These are phyloP conservation scores for Rhodomyrtus psidioides DNA, from an alignment of 441 rosid species.

Conservation along the genomic window DNA sequence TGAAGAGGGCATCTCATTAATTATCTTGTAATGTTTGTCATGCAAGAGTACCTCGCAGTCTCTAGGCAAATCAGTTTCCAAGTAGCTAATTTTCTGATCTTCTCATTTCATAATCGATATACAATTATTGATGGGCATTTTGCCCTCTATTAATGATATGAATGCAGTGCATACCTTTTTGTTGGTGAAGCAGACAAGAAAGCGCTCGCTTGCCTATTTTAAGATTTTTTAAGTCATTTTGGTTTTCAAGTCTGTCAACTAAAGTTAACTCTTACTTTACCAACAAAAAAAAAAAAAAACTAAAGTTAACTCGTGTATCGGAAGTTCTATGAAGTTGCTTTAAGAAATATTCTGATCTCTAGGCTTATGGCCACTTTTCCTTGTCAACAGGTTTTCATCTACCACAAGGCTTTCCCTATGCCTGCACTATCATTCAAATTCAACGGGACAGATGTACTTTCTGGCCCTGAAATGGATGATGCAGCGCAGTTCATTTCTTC, in stretches of 20 bases:
- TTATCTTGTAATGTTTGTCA: not conserved
- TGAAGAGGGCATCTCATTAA: not conserved
- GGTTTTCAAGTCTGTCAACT: not conserved
- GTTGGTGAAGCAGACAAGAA: not conserved
- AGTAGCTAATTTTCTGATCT: not conserved
- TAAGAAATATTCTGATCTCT: not conserved
- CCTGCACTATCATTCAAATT: slow-evolving; percentile 84
- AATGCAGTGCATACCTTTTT: not conserved
- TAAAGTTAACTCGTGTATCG: not conserved
- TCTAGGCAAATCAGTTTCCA: not conserved
- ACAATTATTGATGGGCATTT: not conserved
- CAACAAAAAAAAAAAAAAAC: no score
- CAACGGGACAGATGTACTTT: slow-evolving; percentile 39
- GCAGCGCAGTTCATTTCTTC: slow-evolving; percentile 79
- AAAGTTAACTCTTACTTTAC: not conserved
- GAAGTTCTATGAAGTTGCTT: not conserved
- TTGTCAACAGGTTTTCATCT: slow-evolving; percentile 61
- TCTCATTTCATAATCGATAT: not conserved
- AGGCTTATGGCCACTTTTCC: not conserved
- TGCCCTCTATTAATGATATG: not conserved
- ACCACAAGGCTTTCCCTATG: slow-evolving; percentile 99
- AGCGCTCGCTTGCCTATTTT: not conserved
- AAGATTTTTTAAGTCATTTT: not conserved
- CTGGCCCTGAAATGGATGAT: slow-evolving; percentile 64
- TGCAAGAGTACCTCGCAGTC: not conserved